phyloP scores from a whole-genome alignment of 2,329 filamentous ascomycete genomes.

The Fusarium euwallaceae region DNA sequence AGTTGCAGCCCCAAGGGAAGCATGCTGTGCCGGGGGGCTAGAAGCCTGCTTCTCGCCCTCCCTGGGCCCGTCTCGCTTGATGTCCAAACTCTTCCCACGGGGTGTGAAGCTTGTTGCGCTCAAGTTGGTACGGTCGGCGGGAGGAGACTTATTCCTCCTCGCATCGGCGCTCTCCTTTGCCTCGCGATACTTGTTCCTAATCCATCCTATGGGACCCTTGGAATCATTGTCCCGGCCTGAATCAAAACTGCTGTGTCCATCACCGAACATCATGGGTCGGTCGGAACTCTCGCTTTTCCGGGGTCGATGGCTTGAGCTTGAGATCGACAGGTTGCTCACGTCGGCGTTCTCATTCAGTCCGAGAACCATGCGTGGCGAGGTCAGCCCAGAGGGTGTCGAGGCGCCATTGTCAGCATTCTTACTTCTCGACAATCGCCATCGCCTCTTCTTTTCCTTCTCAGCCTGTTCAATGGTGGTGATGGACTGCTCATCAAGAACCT shows the following conservation, averaged over 20 bases:
- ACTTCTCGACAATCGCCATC: conserved; percentile 78
- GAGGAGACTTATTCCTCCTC: conserved; percentile 69
- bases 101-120: conserved; percentile 49
- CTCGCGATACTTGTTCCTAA: conserved; percentile 71
- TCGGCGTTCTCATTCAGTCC: conserved; percentile 74
- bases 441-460: conserved; percentile 77
- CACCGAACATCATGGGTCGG: conserved; percentile 53
- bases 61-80: conserved; percentile 55
- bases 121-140: conserved; percentile 52
- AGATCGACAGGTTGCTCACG: conserved; percentile 76
- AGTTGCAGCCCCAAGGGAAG: conserved; percentile 26
- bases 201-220: conserved; percentile 68
- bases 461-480: conserved; percentile 57
- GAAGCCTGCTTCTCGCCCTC: conserved; percentile 36
- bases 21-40: conserved; percentile 10
- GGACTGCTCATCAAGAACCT: conserved; percentile 69
- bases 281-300: conserved; percentile 67
- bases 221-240: conserved; percentile 61
- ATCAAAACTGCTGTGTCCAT: conserved; percentile 57
- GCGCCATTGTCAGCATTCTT: conserved; percentile 69
- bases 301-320: conserved; percentile 67
- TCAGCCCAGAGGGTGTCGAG: conserved; percentile 55
- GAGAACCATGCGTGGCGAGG: conserved; percentile 61
- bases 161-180: conserved; percentile 69
- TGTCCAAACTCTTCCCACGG: conserved; percentile 63